Evolutionary conservation across 2,329 filamentous ascomycete species (phyloP), one percentile per base, ranked within the genome.

Genomic region (Trichoderma sp.): DNA sequence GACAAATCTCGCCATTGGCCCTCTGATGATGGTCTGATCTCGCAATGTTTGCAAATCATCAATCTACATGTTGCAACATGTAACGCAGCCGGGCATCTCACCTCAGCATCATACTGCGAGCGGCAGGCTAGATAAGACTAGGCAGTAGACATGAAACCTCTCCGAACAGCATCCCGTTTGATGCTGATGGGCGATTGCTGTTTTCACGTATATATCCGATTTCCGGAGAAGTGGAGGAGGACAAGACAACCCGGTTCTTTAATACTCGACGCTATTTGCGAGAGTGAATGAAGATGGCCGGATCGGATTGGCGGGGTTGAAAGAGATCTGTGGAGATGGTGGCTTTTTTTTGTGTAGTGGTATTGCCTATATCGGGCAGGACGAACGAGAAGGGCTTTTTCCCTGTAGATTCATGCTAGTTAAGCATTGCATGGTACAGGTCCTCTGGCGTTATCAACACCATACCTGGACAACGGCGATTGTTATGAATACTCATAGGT

Each of bases 271-370:
- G 68, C 29, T 41, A 62, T 33, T 45, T 64, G 11, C 12, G 3
- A 67, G 27, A 59, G 69, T 56, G 38, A 33, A 35, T 31, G 45
- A 59, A 5, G 6, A 59, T 50, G 65, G 50, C 9, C 14, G 27
- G 29, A 59, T 41, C 33, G 41, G 71, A 73, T 64, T 73, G 68
- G 60, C 21, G 24, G 41, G 41, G 24, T 14, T 35, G 62, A 35
- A 9, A 38, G 60, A 65, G 71, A 73, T 65, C 71, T 73, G 71
- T 73, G 71, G 71, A 65, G 71, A 65, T 73, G 60, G 41, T 65
- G 60, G 67, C 56, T 29, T 60, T 60, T 65, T 29, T 16, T 27
- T 16, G 41, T 73, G 71, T 73, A 65, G 59, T 27, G 38, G 33
- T 64, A 73, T 65, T 73, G 71, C 71, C 71, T 65, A 31, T 31